Evolutionary conservation across 2,329 filamentous ascomycete species (phyloP).

Genomic region (Penicillium sp.): DNA sequence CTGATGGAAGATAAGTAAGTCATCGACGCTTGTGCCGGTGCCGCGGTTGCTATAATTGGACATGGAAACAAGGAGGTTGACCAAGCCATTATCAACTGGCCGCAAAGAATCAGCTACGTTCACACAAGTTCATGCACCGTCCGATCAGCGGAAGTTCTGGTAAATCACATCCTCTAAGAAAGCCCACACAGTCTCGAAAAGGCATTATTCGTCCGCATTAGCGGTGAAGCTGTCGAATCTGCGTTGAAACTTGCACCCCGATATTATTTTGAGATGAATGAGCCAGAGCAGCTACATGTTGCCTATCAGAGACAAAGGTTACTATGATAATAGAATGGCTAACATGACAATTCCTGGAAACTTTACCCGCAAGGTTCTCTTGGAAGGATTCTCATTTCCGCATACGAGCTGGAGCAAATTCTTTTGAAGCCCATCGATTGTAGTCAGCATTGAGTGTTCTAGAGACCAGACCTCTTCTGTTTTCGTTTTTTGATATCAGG

Average conservation of each 20-base stretch:
- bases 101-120: background rate
- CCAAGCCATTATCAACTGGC: constrained; percentile 1
- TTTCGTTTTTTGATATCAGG: too few species aligned
- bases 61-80: constrained; percentile 5
- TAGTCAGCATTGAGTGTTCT: too few species aligned
- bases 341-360: background rate
- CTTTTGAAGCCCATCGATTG: too few species aligned
- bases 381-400: background rate
- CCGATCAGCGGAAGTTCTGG: background rate
- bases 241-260: background rate
- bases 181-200: background rate
- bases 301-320: background rate
- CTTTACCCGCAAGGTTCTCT: background rate
- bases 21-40: constrained; percentile 3
- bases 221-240: background rate
- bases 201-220: background rate
- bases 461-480: too few species aligned
- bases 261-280: constrained; percentile 1
- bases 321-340: background rate
- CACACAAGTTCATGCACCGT: background rate
- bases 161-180: background rate
- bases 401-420: background rate
- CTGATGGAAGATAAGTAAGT: background rate
- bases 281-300: background rate
- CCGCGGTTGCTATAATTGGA: background rate